Evolutionary conservation across 306 rosid species (phyloP).

Genomic region (Prunus mongolica): DNA sequence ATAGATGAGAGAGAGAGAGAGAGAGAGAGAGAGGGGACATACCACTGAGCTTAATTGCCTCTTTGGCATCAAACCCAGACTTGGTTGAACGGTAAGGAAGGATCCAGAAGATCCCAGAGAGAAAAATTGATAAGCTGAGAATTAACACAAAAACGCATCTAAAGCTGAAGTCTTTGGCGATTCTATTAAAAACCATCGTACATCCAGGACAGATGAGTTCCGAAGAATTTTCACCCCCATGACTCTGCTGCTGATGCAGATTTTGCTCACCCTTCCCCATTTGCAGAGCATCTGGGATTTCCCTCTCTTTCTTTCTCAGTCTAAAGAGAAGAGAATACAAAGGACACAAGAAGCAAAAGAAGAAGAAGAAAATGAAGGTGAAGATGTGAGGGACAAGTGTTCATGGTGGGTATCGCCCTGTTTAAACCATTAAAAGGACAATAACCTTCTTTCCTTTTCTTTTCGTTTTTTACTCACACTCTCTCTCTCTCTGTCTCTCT

Average conservation of each 20-base stretch:
- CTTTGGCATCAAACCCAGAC: conserved; percentile 54
- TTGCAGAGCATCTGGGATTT: conserved; percentile 50
- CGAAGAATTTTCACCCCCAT: conserved; percentile 26
- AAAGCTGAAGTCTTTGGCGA: conserved; percentile 49
- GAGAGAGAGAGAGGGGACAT: background rate
- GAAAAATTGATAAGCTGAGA: conserved; percentile 48
- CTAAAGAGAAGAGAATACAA: background rate
- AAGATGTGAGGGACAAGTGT: conserved; percentile 35
- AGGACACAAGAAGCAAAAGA: background rate
- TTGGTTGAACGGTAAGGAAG: conserved; percentile 44
- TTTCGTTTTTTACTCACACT: background rate
- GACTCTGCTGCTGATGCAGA: conserved; percentile 39
- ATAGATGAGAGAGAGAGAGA: background rate
- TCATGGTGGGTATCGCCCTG: conserved; percentile 20
- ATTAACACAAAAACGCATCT: conserved; percentile 66
- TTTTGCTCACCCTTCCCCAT: conserved; percentile 52
- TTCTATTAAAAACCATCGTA: conserved; percentile 29
- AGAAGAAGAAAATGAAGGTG: conserved; percentile 11
- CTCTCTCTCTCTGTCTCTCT: background rate
- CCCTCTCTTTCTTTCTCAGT: conserved; percentile 8
- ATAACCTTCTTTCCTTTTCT: background rate
- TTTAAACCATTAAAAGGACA: background rate
- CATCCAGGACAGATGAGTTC: conserved; percentile 42
- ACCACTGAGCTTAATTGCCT: conserved; percentile 65
- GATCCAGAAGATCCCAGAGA: conserved; percentile 78